Percentiles rank a stretch among this genome's conserved stretches.
Conservation (phyloP, 495 filamentous ascomycete species). For the Friedmanniomyces endolithicus region DNA sequence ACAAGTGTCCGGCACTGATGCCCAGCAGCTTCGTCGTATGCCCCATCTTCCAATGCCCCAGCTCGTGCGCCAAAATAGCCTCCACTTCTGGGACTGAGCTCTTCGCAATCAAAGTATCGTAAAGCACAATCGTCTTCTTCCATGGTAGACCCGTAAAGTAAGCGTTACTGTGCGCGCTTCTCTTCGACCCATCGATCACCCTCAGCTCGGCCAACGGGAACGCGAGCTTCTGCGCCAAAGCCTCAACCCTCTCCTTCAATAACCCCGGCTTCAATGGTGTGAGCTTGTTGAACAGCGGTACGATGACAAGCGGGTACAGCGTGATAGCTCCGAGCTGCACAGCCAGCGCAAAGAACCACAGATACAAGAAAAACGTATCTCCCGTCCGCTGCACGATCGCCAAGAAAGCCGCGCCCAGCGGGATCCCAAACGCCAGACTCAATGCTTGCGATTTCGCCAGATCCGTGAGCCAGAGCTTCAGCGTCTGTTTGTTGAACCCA, state of each 20-base stretch:
- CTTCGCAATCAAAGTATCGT: slow-evolving; percentile 94
- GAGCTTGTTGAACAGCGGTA: slow-evolving; percentile 96
- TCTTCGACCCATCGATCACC: slow-evolving; percentile 96
- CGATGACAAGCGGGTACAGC: slow-evolving; percentile 85
- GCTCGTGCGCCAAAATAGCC: slow-evolving; percentile 85
- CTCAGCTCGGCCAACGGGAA: slow-evolving; percentile 85
- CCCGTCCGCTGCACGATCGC: slow-evolving; percentile 86
- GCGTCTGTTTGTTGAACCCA: slow-evolving; percentile 96
- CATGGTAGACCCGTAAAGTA: slow-evolving; percentile 97
- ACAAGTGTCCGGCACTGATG: slow-evolving; percentile 70
- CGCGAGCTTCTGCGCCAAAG: slow-evolving; percentile 66
- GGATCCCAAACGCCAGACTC: slow-evolving; percentile 62
- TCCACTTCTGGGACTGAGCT: slow-evolving; percentile 83
- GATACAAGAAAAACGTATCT: slow-evolving; percentile 87
- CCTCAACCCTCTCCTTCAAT: slow-evolving; percentile 80
- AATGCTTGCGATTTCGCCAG: slow-evolving; percentile 84
- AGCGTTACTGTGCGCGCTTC: slow-evolving; percentile 92
- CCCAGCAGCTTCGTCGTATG: slow-evolving; percentile 87
- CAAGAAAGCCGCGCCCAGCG: slow-evolving; percentile 80
- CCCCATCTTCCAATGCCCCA: slow-evolving; percentile 91
- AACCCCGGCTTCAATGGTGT: slow-evolving; percentile 77
- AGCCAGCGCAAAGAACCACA: slow-evolving; percentile 81
- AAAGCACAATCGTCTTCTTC: slow-evolving; percentile 99
- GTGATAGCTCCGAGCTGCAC: slow-evolving; percentile 90
- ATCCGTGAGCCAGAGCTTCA: slow-evolving; percentile 78